Evolutionary conservation across 495 filamentous ascomycete species (phyloP).

Genomic region (Talaromyces nanjingensis): DNA sequence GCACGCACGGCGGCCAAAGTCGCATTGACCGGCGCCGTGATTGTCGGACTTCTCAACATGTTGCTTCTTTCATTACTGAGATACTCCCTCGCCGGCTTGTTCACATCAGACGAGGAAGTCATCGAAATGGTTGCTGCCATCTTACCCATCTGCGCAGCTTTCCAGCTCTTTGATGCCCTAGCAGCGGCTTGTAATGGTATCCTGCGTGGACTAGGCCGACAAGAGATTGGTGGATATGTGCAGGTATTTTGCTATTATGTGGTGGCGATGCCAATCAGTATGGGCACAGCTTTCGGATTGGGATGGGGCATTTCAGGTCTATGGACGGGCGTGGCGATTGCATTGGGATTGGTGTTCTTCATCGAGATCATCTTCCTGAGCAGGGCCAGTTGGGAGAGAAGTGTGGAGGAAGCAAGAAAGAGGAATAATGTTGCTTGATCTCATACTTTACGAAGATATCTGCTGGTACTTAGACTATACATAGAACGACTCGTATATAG

Average conservation of each 20-base stretch:
- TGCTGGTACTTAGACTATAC: background rate
- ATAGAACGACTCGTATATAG: background rate
- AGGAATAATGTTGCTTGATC: constrained; percentile 56
- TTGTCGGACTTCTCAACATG: constrained; percentile 73
- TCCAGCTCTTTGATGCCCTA: constrained; percentile 82
- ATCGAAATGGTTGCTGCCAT: constrained; percentile 63
- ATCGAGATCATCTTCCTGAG: constrained; percentile 63
- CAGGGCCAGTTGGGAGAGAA: constrained; percentile 62
- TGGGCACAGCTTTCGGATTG: constrained; percentile 65
- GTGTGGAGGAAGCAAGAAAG: constrained; percentile 63
- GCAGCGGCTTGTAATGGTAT: constrained; percentile 75
- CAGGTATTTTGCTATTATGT: constrained; percentile 80
- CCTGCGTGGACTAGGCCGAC: constrained; percentile 74
- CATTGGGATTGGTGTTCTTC: constrained; percentile 54
- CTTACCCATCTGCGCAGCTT: constrained; percentile 73
- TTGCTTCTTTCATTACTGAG: constrained; percentile 56
- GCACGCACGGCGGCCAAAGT: constrained; percentile 67
- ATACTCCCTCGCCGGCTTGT: constrained; percentile 64
- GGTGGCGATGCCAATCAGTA: constrained; percentile 77
- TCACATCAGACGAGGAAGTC: constrained; percentile 75
- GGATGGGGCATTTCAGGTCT: constrained; percentile 68
- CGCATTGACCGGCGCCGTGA: constrained; percentile 52
- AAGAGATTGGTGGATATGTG: constrained; percentile 83
- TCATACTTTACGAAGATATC: background rate
- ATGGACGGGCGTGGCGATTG: constrained; percentile 75